Base-by-base conservation (phyloP, 2,329 filamentous ascomycete genomes). In the Fusarium sp. region DNA sequence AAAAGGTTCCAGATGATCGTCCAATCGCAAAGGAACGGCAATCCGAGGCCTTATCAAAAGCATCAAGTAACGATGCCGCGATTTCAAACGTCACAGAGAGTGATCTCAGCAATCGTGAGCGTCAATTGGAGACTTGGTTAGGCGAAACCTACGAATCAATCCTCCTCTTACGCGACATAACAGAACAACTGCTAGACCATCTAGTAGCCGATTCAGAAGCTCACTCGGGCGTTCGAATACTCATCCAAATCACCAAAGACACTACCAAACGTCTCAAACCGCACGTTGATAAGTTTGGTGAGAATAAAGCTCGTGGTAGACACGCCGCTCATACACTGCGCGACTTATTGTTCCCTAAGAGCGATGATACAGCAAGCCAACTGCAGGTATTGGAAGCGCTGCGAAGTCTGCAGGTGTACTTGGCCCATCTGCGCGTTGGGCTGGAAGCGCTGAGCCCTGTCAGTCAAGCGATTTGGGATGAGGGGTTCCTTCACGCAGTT, bases 11-110 rank as follows among this genome's bases (percentile, higher is more conserved):
- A 21, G n/a, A 7, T 4, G 55, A 21, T 6, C 2, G 4, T 3
- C 7, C 25, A 9, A 18, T 7, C 0, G n/a, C 37, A 4, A 60
- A 33, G 5, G 55, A 60, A 10, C 38, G 21, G 1, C 55, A 63
- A 19, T 44, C 60, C 0, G 38, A 37, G 1, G 25, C 45, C 0
- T 31, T 46, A 0, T 2, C 16, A 4, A 62, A 23, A 12, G 62
- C 23, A 14, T 4, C 12, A 10, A 31, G 37, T 5, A 31, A 55
- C 2, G 41, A 48, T 4, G 21, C 46, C 1, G 2, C 16, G 3
- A 25, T 4, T 19, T 59, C 52, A 0, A 59, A 27, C 0, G 2
- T 8, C 3, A 31, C 51, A 1, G 14, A 27, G 0, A 14, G 3
- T 1, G 27, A 46, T n/a, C 10, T 62, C 2, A 4, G 16, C 11